Evolutionary conservation across 2,329 filamentous ascomycete species (phyloP), one percentile per base, ranked within the genome.

Genomic region (Malbranchea zuffiana): DNA sequence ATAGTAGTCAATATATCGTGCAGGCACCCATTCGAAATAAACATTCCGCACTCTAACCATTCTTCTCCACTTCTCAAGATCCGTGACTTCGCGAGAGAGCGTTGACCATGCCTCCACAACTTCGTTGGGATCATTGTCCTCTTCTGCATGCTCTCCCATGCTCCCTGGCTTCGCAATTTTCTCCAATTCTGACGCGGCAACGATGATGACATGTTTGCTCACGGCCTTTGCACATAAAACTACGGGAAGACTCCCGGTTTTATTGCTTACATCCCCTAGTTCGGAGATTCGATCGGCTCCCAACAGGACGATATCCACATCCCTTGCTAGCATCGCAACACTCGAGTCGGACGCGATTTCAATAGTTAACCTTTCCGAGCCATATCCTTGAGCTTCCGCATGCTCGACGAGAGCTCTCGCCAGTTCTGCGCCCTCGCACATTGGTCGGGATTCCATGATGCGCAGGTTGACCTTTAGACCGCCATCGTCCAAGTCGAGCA

Each of bases 381-480:
- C 32, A 42, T 50, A 18, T 42, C 39, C 30, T 44, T 46, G 16
- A 47, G 52, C 6, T 47, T 42, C 5, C 45, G 55, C 39, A 41
- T 41, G 24, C 44, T 46, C 32, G 39, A 57, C 50, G 45, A 72
- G 41, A 3, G 55, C 56, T n/a, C 57, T 60, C 4, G 72, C 74
- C 35, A 77, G 63, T 6, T 63, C 67, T 3, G 72, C 72, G 5
- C 78, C 79, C 55, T 83, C 78, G 44, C 69, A 81, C 1, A 76
- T 62, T 0, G 79, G 79, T 1, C 78, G 65, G 2, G 78, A 82
- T 52, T 82, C 78, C 3, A 83, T 63, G 19, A 83, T 61, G 3
- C 67, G 68, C 12, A 82, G 53, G 33, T 77, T 32, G 20, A 44
- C 15, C 5, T 16, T 26, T 19, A 39, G 36, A 17, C 33, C 19